phyloP scores from a whole-genome alignment of 805 yeast species.

The Yarrowia sp. region DNA sequence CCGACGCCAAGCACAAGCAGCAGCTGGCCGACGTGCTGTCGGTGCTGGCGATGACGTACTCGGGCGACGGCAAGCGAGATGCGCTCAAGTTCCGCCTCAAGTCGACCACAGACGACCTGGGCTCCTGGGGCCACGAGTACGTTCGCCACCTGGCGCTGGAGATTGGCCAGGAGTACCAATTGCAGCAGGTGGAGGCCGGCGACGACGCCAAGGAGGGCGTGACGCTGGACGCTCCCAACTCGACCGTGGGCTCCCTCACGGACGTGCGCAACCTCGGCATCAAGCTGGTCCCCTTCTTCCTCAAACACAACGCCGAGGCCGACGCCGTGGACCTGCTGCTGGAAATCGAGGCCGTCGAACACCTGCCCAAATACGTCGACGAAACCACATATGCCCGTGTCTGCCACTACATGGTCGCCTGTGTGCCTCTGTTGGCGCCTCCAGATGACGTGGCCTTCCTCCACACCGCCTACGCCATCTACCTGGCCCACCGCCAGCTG shows the following conservation, averaged over 20 bases:
- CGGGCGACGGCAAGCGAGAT: constrained; percentile 80
- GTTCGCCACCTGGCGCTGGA: constrained; percentile 94
- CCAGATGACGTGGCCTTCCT: constrained; percentile 89
- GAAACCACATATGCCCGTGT: constrained; percentile 84
- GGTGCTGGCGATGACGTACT: constrained; percentile 92
- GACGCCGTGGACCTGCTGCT: constrained; percentile 94
- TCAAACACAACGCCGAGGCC: constrained; percentile 96
- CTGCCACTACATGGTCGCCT: constrained; percentile 91
- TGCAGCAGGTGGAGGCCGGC: constrained; percentile 42
- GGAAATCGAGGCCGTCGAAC: constrained; percentile 87
- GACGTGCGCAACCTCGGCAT: constrained; percentile 70
- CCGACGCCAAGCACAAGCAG: constrained; percentile 53
- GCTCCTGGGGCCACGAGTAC: constrained; percentile 98
- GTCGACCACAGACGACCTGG: constrained; percentile 63
- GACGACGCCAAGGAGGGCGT: constrained; percentile 45
- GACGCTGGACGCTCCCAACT: constrained; percentile 3
- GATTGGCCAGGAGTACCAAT: constrained; percentile 79
- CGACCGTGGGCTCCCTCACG: constrained; percentile 35
- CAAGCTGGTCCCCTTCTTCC: constrained; percentile 84
- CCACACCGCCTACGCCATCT: constrained; percentile 86
- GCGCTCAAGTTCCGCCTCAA: constrained; percentile 79
- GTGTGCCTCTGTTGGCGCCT: constrained; percentile 95
- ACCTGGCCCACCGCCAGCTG: constrained; percentile 75
- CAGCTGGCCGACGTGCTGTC: constrained; percentile 87
- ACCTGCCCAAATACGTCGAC: constrained; percentile 83